Base-by-base conservation (phyloP, 441 rosid genomes). In the Melianthus villosus region DNA sequence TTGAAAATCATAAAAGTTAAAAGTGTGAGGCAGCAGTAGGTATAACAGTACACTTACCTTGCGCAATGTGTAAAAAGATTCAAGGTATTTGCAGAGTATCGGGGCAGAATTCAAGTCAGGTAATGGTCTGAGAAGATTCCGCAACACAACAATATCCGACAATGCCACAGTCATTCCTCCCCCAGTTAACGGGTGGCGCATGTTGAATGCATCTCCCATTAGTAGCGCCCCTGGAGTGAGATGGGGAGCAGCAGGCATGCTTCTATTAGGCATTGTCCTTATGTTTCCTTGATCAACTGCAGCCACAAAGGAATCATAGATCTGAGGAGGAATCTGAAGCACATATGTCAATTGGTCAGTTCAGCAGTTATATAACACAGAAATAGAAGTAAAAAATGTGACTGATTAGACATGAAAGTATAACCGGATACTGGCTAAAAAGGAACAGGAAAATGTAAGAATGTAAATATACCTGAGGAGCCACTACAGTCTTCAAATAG, bases 121-220 rank as follows among this genome's bases (percentile, higher is more conserved):
- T 36, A 86, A 54, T 13, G 86, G 94, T 56, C 59, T 68, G 2
- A 86, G 83, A 34, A 86, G 89, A 57, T 82, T 42, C 12, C 86
- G 74, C 3, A 79, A 57, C 36, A 82, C 72, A 44, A 79, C 93
- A 4, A 82, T 75, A 58, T 86, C 97, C 7, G 94, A 68, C 33
- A 82, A 61, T 42, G 93, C 93, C 13, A 86, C 94, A 0, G 97
- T 86, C 97, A 82, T 86, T 58, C 94, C 97, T 47, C 97, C 97
- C 22, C 97, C 94, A 0, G 97, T 86, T 43, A 82, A 52, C 15
- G 97, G 97, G 64, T 79, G 97, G 8, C 97, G 93, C 97, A 86
- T 86, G 75, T 86, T 86, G 45, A 86, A 79, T 42, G 96, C 92
- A 47, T 86, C 94, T 14, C 96, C 96, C 94, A 86, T 68, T 35